Evolutionary conservation across 495 filamentous ascomycete genomes (phyloP).

Genomic region (Pseudoneurospora amorphoporcata): DNA sequence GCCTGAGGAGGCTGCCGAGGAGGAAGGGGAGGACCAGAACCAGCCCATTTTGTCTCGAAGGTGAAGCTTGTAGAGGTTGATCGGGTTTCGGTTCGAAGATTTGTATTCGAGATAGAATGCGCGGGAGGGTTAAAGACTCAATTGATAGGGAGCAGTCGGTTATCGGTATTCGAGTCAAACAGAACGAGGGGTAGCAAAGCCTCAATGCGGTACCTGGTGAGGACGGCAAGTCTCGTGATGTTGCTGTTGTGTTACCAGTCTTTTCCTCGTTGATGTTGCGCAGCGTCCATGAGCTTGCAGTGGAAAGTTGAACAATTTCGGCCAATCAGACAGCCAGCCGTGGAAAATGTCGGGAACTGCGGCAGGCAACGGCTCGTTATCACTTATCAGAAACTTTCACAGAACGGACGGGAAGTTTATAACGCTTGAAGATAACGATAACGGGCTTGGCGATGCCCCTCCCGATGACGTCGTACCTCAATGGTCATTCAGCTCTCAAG

Average conservation of each 20-base stretch:
- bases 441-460: background rate
- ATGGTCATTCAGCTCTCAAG: background rate
- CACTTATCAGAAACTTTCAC: background rate
- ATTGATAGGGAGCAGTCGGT: background rate
- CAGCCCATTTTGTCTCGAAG: constrained; percentile 34
- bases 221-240: background rate
- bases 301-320: background rate
- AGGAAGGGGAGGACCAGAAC: constrained; percentile 32
- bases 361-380: background rate
- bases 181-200: background rate
- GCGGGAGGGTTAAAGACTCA: background rate
- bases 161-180: background rate
- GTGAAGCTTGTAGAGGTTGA: background rate
- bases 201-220: background rate
- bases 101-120: constrained; percentile 1
- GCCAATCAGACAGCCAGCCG: background rate
- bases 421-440: background rate
- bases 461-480: background rate
- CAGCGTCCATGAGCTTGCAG: background rate
- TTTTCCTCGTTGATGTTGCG: background rate
- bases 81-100: background rate
- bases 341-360: background rate
- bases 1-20: constrained; percentile 12
- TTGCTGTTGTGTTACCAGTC: background rate
- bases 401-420: too few relatives aligned